Evolutionary conservation across 345 rosid genomes (phyloP).

Genomic region (Trapa incisa): DNA sequence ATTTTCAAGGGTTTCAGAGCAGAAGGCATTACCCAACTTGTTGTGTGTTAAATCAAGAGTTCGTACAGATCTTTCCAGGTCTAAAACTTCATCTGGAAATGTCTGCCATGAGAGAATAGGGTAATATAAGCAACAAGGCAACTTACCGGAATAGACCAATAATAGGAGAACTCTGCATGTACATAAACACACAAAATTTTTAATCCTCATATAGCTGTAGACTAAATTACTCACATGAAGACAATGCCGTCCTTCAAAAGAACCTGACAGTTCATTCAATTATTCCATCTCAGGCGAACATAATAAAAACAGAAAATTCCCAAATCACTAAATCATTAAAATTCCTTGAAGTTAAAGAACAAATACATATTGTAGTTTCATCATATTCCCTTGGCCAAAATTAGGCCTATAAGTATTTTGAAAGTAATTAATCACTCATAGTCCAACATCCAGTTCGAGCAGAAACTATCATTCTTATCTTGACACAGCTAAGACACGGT

Average conservation of each 20-base stretch:
- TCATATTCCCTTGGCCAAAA: neutral
- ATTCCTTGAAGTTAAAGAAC: neutral
- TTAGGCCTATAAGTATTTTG: neutral
- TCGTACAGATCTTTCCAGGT: slow-evolving; percentile 60
- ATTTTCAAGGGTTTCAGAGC: neutral
- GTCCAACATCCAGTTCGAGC: neutral
- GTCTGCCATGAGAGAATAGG: slow-evolving; percentile 27
- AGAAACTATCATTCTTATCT: neutral
- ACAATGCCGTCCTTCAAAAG: too few relatives aligned
- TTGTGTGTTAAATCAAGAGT: slow-evolving; percentile 84
- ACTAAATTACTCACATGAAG: neutral
- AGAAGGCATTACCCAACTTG: slow-evolving; percentile 48
- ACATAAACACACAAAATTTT: too few relatives aligned
- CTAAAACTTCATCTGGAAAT: slow-evolving; percentile 72
- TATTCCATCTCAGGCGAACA: neutral
- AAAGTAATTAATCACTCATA: neutral
- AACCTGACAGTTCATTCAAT: too few relatives aligned
- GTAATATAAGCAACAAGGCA: neutral
- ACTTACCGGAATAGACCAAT: neutral
- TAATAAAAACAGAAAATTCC: neutral
- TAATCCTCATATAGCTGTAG: too few relatives aligned
- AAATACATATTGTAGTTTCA: neutral
- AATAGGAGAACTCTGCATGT: neutral
- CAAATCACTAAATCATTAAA: neutral
- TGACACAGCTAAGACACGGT: neutral